Base-by-base conservation (phyloP, 331 rosid genomes). In the Acacia concinna region DNA sequence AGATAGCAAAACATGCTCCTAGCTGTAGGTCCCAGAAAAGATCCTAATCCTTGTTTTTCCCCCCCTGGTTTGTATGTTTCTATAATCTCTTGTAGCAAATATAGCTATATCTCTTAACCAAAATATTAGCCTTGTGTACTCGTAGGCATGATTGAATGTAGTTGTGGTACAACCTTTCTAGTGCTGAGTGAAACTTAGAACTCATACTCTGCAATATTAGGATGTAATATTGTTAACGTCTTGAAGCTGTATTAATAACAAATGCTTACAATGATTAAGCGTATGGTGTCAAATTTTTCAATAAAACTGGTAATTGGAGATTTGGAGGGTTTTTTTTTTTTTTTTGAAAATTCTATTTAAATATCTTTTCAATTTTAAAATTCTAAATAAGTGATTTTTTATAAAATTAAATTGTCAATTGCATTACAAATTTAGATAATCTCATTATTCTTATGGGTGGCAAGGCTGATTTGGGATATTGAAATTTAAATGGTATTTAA, bases 101-200 rank as follows among this genome's bases (percentile, higher is more conserved):
- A 44, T 80, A 80, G 77, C 83, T 38, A 60, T 72, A 67, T 79
- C 43, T 47, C 25, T 68, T 83, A 64, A 80, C 86, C 14, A 27
- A 65, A 76, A 79, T 64, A 73, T 80, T 80, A 86, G 79, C 35
- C 43, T 80, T 6, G 27, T 79, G 82, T 52, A 86, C 83, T 77
- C 28, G 44, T 83, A 86, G 81, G 81, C 56, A 63, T 78, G 43
- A 56, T 72, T 82, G 84, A 67, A 68, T 69, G 82, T 73, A 69
- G 56, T 27, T 25, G 15, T 23, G 74, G 31, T 31, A 14, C 37
- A 12, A 6, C 56, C 37, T 69, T 41, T 14, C 38, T 43, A 43
- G 23, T 41, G 66, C 56, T 69, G 37, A 28, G 25, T 41, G 37
- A 14, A 38, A 25, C 56, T 43, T 57, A 68, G 18, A 28, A 25